Evolutionary conservation across 2,329 filamentous ascomycete genomes (phyloP).

Genomic region (Clonostachys solani): DNA sequence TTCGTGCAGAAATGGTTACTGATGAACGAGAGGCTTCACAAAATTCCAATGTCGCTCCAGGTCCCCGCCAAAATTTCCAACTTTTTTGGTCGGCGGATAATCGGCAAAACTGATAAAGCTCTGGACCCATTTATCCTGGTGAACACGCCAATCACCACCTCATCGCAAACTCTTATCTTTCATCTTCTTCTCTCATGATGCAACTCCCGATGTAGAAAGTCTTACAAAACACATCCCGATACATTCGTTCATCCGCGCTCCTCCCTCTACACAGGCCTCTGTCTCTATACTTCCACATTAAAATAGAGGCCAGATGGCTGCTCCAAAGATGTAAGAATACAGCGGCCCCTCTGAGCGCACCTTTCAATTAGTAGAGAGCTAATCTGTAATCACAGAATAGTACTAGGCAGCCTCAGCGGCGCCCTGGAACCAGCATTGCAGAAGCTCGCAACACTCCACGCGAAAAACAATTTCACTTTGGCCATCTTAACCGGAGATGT

Average conservation of each 20-base stretch:
- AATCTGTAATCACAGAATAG: constrained; percentile 49
- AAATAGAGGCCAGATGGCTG: constrained; percentile 29
- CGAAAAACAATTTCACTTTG: constrained; percentile 84
- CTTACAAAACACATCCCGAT: not conserved
- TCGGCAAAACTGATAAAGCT: constrained; percentile 28
- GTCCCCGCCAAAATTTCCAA: constrained; percentile 8
- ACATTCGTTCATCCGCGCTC: not conserved
- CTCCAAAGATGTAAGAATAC: constrained; percentile 40
- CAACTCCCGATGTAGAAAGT: not conserved
- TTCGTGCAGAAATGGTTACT: not conserved
- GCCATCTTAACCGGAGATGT: constrained; percentile 82
- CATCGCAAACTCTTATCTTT: constrained; percentile 18
- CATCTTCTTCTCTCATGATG: not conserved
- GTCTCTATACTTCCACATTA: constrained; percentile 1
- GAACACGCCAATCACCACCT: constrained; percentile 19
- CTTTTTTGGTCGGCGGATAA: constrained; percentile 24
- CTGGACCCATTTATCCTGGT: constrained; percentile 3
- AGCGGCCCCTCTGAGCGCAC: not conserved
- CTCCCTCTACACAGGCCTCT: constrained; percentile 7
- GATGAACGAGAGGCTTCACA: too few species aligned
- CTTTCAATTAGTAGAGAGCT: constrained; percentile 1
- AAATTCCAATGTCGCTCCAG: too few species aligned
- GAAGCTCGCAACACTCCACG: constrained; percentile 76
- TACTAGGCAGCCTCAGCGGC: constrained; percentile 80
- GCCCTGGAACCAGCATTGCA: constrained; percentile 70